Conservation (phyloP, 2,329 filamentous ascomycete species). For the Penicillium sp. region DNA sequence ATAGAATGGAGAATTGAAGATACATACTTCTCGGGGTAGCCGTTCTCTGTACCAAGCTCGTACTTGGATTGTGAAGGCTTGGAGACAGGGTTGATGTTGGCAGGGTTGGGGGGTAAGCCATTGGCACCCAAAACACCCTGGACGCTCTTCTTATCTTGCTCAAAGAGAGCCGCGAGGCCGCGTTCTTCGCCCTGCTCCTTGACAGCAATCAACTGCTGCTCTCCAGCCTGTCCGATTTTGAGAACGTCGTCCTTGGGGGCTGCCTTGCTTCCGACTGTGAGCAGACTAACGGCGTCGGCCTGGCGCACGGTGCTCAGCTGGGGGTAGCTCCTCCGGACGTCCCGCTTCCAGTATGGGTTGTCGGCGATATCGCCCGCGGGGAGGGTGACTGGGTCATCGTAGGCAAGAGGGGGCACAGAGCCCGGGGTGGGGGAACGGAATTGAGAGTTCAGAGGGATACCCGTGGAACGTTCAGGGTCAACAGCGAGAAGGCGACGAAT, state of each 20-base stretch:
- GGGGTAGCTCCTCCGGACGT: constrained; percentile 79
- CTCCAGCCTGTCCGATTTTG: constrained; percentile 72
- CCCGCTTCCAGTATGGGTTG: constrained; percentile 96
- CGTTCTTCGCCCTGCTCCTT: constrained; percentile 71
- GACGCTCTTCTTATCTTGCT: constrained; percentile 59
- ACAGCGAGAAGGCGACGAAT: constrained; percentile 77
- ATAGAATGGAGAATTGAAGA: constrained; percentile 20
- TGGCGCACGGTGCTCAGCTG: constrained; percentile 76
- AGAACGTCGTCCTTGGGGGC: constrained; percentile 74
- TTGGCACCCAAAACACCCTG: constrained; percentile 67
- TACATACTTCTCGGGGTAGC: constrained; percentile 69
- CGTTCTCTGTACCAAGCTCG: constrained; percentile 64
- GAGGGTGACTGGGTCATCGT: constrained; percentile 78
- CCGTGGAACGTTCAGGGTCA: constrained; percentile 84
- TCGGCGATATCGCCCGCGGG: constrained; percentile 87
- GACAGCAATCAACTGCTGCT: constrained; percentile 71
- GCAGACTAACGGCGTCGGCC: constrained; percentile 78
- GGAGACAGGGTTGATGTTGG: constrained; percentile 58
- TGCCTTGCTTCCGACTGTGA: constrained; percentile 79
- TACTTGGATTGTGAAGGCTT: constrained; percentile 52
- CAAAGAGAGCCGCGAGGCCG: constrained; percentile 71
- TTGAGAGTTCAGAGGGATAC: constrained; percentile 88
- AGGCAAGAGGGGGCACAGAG: constrained; percentile 65
- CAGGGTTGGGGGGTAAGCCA: constrained; percentile 84
- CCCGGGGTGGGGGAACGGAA: constrained; percentile 86